phyloP scores from a whole-genome alignment of 306 rosid species.

The Vigna radiata region DNA sequence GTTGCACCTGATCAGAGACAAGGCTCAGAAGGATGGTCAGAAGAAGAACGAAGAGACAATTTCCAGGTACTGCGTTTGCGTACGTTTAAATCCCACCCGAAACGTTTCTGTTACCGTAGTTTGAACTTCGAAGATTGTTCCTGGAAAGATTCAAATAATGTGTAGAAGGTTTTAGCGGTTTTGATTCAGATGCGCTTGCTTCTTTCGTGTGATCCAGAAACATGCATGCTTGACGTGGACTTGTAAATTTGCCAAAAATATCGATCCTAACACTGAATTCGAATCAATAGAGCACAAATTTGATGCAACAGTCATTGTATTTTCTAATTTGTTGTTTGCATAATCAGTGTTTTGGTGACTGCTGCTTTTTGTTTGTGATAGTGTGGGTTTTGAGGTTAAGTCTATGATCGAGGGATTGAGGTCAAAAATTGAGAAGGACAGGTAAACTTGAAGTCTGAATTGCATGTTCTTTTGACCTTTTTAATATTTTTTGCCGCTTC shows the following conservation, averaged over 20 bases:
- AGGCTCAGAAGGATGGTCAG: conserved; percentile 87
- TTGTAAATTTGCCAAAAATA: background rate
- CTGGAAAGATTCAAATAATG: conserved; percentile 30
- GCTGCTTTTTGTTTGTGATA: conserved; percentile 48
- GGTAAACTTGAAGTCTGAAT: conserved; percentile 54
- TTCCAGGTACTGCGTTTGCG: conserved; percentile 60
- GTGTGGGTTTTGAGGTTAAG: conserved; percentile 85
- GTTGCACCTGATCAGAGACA: conserved; percentile 79
- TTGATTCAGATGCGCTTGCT: conserved; percentile 2
- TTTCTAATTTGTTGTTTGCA: background rate
- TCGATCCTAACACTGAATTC: background rate
- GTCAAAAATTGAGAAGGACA: conserved; percentile 89
- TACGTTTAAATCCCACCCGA: conserved; percentile 28
- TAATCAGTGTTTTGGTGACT: conserved; percentile 17
- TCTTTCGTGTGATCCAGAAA: background rate
- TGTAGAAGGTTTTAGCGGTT: background rate
- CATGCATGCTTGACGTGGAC: conserved; percentile 1
- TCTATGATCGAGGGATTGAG: conserved; percentile 72
- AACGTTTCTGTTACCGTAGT: background rate
- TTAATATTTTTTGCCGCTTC: background rate
- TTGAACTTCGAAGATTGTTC: background rate
- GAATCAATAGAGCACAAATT: background rate
- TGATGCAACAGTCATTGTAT: background rate
- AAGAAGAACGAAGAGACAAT: conserved; percentile 97
- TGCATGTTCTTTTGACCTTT: background rate